Base-by-base conservation (phyloP, 768 basidiomycete genomes). In the Suillus spraguei region DNA sequence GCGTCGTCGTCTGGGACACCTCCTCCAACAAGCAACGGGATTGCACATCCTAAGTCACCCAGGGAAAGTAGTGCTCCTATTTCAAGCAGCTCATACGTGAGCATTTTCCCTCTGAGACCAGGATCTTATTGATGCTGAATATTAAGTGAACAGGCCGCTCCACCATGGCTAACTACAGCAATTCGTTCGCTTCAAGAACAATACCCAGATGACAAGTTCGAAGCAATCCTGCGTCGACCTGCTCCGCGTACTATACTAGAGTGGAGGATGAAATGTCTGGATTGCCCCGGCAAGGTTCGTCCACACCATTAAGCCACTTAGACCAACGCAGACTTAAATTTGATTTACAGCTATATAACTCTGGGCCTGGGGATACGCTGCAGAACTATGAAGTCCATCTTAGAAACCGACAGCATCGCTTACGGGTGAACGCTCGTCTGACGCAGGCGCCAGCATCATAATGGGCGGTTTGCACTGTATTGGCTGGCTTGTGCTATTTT, bases 311-410 rank as follows among this genome's bases (percentile, higher is more conserved):
- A 20, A 41, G 36, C 10, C 36, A 53, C 41, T 28, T 38, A n/a
- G 60, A 35, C 61, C 20, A 38, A 46, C 35, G 41, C 53, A 66
- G 32, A 65, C 22, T 33, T 42, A 41, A 16, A 65, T 65, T 60
- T 42, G 39, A 61, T 56, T 60, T 62, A 49, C 69, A 95, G 89
- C 75, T 97, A 63, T 99, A 97, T 81, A 93, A 91, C 69, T 88
- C 95, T 52, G 96, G 96, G 53, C 93, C 93, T 13, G 90, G 84
- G 9, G 90, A 96, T 76, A 92, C 92, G 13, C 76, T 98, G 56
- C 81, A 84, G 32, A 97, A 98, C 74, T 99, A 95, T 68, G 92
- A 95, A 72, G 91, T 97, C 13, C 97, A 99, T 78, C 78, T 99
- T 60, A 90, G 87, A 80, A 94, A 95, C 69, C 85, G 91, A 58